These are phyloP conservation scores for Talaromyces sp. DNA, from an alignment of 2,329 filamentous ascomycete genomes.

Conservation along the genomic window DNA sequence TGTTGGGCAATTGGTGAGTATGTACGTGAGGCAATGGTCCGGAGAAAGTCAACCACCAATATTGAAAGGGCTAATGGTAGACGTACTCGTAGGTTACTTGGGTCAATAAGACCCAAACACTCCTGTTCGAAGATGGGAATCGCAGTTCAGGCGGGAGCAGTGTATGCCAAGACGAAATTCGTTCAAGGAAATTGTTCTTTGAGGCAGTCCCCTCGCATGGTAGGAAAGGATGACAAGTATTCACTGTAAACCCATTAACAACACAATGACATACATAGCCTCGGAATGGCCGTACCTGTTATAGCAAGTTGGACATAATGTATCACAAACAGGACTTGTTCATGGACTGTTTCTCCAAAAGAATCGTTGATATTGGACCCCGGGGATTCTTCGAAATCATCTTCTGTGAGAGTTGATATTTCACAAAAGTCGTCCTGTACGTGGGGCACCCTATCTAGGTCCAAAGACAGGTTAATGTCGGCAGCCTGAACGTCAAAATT, in stretches of 20 bases:
- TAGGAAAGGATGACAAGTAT: not conserved
- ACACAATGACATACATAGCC: not conserved
- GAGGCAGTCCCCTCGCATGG: not conserved
- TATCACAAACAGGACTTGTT: slow-evolving; percentile 9
- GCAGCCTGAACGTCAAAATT: not conserved
- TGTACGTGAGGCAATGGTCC: not conserved
- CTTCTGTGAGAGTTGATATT: slow-evolving; percentile 13
- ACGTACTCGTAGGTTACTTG: slow-evolving; percentile 12
- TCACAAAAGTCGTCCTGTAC: slow-evolving; percentile 19
- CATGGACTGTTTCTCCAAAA: not conserved
- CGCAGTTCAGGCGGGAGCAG: slow-evolving; percentile 7
- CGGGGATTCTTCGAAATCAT: slow-evolving; percentile 13
- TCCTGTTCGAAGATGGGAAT: slow-evolving; percentile 8
- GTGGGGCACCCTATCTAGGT: slow-evolving; percentile 19
- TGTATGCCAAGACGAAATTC: slow-evolving; percentile 11
- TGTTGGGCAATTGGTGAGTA: not conserved
- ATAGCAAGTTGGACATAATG: slow-evolving; percentile 12
- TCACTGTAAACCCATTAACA: not conserved
- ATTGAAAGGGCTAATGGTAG: not conserved
- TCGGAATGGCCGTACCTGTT: slow-evolving; percentile 7
- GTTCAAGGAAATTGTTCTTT: slow-evolving; percentile 13
- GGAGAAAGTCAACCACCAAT: no score
- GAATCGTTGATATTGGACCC: not conserved
- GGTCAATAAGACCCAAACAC: slow-evolving; percentile 12
- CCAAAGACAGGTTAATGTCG: slow-evolving; percentile 15